phyloP scores from a whole-genome alignment of 2,329 filamentous ascomycete species.

The Epichloe amarillans region DNA sequence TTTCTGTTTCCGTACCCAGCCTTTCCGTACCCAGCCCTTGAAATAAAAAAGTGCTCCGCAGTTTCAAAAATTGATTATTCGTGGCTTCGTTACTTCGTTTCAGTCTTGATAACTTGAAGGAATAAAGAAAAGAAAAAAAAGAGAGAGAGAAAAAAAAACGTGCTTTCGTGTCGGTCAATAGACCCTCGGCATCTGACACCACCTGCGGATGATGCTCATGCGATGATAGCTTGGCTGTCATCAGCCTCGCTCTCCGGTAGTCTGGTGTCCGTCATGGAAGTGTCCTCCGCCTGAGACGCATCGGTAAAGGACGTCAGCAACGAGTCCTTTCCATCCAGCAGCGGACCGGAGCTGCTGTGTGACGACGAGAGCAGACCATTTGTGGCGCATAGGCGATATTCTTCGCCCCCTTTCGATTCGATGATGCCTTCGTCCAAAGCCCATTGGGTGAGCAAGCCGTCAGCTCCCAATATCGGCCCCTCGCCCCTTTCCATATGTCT shows the following conservation, averaged over 20 bases:
- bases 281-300: conserved; percentile 11
- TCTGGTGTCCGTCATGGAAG: conserved; percentile 12
- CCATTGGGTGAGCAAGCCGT: conserved; percentile 45
- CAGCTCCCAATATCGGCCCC: conserved; percentile 42
- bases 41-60: background rate
- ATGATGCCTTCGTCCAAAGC: conserved; percentile 52
- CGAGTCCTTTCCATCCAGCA: conserved; percentile 16
- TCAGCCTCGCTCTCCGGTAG: conserved; percentile 13
- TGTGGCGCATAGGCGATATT: conserved; percentile 35
- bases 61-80: background rate
- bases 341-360: conserved; percentile 3
- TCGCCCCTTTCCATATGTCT: conserved; percentile 74
- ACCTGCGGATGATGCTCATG: background rate
- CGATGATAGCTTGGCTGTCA: background rate
- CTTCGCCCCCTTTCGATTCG: conserved; percentile 39
- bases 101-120: background rate
- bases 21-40: background rate
- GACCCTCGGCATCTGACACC: background rate
- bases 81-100: conserved; percentile 3
- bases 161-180: background rate
- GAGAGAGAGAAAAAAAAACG: background rate
- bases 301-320: conserved; percentile 8
- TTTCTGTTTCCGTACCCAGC: background rate
- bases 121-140: background rate
- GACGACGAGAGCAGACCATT: conserved; percentile 14